These are phyloP conservation scores for Botryotinia convoluta DNA, from an alignment of 2,329 filamentous ascomycete genomes.

Conservation along the genomic window DNA sequence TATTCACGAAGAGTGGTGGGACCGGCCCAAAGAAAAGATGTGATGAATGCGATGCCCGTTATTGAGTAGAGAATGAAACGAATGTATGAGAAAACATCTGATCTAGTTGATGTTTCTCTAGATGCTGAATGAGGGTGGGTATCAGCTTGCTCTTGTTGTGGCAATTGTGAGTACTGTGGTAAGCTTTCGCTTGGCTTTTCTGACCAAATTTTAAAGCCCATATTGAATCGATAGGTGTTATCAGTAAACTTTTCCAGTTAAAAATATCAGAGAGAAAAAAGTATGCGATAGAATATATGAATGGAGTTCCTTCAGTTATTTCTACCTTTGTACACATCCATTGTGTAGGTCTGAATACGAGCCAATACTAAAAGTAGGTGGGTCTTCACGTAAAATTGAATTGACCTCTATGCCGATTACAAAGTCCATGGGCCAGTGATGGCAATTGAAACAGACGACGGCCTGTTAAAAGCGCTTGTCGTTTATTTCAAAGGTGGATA, in stretches of 20 bases:
- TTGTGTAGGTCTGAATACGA: neutral
- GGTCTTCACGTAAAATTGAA: neutral
- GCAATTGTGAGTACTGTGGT: neutral
- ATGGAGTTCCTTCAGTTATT: neutral
- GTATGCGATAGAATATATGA: neutral
- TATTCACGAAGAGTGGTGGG: neutral
- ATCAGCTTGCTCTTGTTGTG: neutral
- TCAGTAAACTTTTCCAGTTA: too few relatives aligned
- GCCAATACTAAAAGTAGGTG: neutral
- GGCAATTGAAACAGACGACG: neutral
- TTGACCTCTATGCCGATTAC: neutral
- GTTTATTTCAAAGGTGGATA: neutral
- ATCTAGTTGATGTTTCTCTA: neutral
- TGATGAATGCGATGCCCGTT: conserved; percentile 5
- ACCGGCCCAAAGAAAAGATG: conserved; percentile 6
- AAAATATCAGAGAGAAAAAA: neutral
- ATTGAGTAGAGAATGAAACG: conserved; percentile 4
- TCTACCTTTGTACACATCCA: neutral
- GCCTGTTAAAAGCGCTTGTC: neutral
- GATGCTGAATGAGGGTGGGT: neutral
- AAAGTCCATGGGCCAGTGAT: neutral
- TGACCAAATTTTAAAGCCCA: neutral
- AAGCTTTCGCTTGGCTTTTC: neutral
- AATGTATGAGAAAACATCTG: neutral
- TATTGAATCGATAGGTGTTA: neutral